phyloP scores from a whole-genome alignment of 1,139 yeast genomes.

The Suhomyces yuchorum region DNA sequence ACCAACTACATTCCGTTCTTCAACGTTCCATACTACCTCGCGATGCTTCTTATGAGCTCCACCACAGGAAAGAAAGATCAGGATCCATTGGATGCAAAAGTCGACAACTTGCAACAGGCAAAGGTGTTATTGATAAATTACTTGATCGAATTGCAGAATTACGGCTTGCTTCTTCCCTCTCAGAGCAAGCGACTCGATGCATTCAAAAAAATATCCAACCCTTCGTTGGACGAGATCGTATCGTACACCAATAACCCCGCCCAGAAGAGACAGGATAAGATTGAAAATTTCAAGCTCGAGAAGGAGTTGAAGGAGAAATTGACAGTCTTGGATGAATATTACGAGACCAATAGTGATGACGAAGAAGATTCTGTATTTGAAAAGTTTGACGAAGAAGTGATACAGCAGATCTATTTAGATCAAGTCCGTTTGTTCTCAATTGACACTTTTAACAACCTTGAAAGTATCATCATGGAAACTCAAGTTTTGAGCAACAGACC shows the following conservation, averaged over 20 bases:
- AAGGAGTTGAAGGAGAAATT: constrained; percentile 53
- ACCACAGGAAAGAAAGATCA: constrained; percentile 13
- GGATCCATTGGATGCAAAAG: constrained; percentile 29
- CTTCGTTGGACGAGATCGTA: constrained; percentile 39
- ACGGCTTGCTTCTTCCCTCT: constrained; percentile 42
- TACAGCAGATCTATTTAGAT: constrained; percentile 55
- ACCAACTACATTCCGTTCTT: constrained; percentile 59
- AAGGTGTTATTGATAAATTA: constrained; percentile 47
- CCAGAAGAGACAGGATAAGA: constrained; percentile 67
- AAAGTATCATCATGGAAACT: constrained; percentile 57
- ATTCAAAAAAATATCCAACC: constrained; percentile 43
- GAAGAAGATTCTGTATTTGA: constrained; percentile 23
- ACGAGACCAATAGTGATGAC: constrained; percentile 24
- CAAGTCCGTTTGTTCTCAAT: constrained; percentile 56
- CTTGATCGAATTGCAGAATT: constrained; percentile 40
- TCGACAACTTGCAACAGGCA: constrained; percentile 43
- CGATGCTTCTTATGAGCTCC: constrained; percentile 26
- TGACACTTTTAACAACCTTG: constrained; percentile 56
- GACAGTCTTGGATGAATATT: constrained; percentile 35
- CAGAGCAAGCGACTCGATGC: constrained; percentile 45
- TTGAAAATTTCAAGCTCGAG: constrained; percentile 64
- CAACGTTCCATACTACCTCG: constrained; percentile 54
- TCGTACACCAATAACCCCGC: constrained; percentile 46
- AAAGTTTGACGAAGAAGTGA: constrained; percentile 60
- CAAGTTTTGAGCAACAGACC: constrained; percentile 52